These are phyloP conservation scores for Microbotryum saponariae DNA, from an alignment of 1,284 basidiomycete species.

Conservation along the genomic window DNA sequence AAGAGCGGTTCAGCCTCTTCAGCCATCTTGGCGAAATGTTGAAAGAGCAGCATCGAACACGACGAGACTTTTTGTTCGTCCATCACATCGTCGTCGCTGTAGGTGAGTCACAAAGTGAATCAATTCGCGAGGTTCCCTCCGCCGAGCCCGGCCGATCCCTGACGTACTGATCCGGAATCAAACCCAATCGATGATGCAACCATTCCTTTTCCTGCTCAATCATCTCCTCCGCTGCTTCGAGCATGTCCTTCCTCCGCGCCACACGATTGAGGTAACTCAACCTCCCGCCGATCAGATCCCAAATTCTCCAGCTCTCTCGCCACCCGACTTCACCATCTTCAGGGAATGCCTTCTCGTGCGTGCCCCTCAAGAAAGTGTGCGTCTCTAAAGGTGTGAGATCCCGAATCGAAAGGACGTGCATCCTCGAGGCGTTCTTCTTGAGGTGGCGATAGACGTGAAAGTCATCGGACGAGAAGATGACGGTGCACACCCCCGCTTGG, in stretches of 20 bases:
- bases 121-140: not conserved
- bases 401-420: conserved; percentile 60
- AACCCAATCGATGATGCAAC: conserved; percentile 27
- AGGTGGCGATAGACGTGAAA: conserved; percentile 19
- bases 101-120: not conserved
- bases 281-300: conserved; percentile 34
- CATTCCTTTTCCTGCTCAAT: conserved; percentile 34
- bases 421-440: conserved; percentile 29
- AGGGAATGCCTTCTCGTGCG: conserved; percentile 17
- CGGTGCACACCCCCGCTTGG: conserved; percentile 21
- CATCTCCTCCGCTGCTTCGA: conserved; percentile 28
- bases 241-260: conserved; percentile 26
- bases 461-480: conserved; percentile 61
- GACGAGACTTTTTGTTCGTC: conserved; percentile 36
- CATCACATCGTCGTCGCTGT: conserved; percentile 28
- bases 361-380: conserved; percentile 21
- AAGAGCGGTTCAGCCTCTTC: conserved; percentile 13
- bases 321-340: conserved; percentile 19
- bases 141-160: too few species aligned
- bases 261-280: conserved; percentile 25
- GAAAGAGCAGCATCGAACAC: conserved; percentile 34
- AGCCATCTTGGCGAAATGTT: conserved; percentile 33
- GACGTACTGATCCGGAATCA: conserved; percentile 34
- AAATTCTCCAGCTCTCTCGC: conserved; percentile 1
- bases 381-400: conserved; percentile 62